phyloP scores from a whole-genome alignment of 176 grass and related monocot genomes.

The Poa annua region DNA sequence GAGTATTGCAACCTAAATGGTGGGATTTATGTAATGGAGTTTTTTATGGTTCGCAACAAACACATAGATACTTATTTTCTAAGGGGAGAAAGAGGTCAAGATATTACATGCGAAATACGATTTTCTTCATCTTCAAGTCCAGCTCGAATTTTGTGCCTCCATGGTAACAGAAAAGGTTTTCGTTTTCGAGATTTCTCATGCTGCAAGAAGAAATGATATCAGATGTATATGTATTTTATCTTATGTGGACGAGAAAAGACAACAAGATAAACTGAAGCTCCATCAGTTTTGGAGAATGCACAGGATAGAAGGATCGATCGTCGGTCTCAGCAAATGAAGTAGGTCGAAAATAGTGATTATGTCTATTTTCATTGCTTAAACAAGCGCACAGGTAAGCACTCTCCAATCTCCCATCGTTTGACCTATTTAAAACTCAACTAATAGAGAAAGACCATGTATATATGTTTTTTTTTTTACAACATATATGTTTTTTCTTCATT shows the following conservation, averaged over 20 bases:
- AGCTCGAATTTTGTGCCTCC: neutral
- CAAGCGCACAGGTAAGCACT: neutral
- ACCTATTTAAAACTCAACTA: neutral
- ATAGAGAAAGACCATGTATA: neutral
- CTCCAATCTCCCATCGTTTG: neutral
- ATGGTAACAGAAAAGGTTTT: neutral
- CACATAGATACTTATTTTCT: neutral
- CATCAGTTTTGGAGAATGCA: neutral
- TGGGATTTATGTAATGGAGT: neutral
- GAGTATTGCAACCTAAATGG: neutral
- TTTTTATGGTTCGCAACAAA: neutral
- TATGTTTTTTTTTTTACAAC: no score
- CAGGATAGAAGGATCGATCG: neutral
- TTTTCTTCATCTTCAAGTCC: slow-evolving; percentile 2
- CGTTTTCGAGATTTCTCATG: neutral
- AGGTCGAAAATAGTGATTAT: neutral
- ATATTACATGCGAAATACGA: neutral
- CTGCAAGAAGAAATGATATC: neutral
- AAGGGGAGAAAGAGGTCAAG: neutral
- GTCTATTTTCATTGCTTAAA: neutral
- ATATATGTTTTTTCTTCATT: neutral
- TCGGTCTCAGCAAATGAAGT: neutral
- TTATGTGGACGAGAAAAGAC: neutral
- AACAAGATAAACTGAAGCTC: neutral
- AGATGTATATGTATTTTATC: neutral